phyloP scores from a whole-genome alignment of 1,284 basidiomycete genomes.

The Exsudoporus floridanus region DNA sequence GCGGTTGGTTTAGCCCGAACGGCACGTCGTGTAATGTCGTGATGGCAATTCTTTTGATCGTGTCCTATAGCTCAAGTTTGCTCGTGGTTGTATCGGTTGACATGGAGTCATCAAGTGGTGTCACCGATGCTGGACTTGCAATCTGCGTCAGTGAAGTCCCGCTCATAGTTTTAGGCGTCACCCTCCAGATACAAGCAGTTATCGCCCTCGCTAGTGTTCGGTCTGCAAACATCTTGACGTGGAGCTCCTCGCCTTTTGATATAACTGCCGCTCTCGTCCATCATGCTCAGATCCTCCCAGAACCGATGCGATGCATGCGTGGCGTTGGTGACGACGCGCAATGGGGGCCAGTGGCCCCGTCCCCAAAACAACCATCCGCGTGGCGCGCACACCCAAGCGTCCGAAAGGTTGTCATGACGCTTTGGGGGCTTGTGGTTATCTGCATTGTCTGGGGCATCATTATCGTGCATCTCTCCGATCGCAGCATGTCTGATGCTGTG shows the following conservation, averaged over 20 bases:
- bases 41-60: slow-evolving; percentile 32
- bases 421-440: slow-evolving; percentile 23
- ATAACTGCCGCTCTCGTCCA: slow-evolving; percentile 34
- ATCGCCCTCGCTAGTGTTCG: slow-evolving; percentile 25
- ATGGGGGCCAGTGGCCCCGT: slow-evolving; percentile 17
- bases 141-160: slow-evolving; percentile 30
- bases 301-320: slow-evolving; percentile 24
- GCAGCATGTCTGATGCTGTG: slow-evolving; percentile 7
- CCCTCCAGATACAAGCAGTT: slow-evolving; percentile 21
- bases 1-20: slow-evolving; percentile 22
- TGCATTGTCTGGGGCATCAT: slow-evolving; percentile 28
- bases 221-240: slow-evolving; percentile 27
- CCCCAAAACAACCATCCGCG: slow-evolving; percentile 26
- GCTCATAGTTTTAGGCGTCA: slow-evolving; percentile 29
- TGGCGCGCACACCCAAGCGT: slow-evolving; percentile 29
- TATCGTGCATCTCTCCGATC: slow-evolving; percentile 17
- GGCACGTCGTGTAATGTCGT: slow-evolving; percentile 23
- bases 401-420: slow-evolving; percentile 16
- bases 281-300: slow-evolving; percentile 22
- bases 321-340: slow-evolving; percentile 10
- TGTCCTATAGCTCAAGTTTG: slow-evolving; percentile 29
- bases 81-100: slow-evolving; percentile 25
- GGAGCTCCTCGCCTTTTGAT: slow-evolving; percentile 36
- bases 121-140: neutral
- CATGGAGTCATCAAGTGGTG: slow-evolving; percentile 18